Base-by-base conservation (phyloP, 306 rosid genomes). In the Vigna angularis region DNA sequence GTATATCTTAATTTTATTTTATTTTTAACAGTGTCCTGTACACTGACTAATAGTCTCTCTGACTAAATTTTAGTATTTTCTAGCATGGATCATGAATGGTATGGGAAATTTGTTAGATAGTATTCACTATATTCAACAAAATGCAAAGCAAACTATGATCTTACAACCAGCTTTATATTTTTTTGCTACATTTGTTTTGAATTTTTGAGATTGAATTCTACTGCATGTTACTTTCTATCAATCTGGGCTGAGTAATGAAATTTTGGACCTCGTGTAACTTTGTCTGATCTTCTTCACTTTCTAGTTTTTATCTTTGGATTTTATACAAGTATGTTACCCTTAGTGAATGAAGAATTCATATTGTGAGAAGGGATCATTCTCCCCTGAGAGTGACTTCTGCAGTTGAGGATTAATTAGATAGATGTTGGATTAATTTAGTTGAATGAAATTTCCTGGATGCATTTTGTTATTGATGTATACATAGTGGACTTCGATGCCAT, bases 401-500 rank as follows among this genome's bases (percentile, higher is more conserved):
- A 32, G 24, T 4, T 13, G 42, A 34, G 26, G 13, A n/a, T 63
- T 36, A 13, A 9, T 8, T 34, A 6, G 26, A 34, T 36, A 63
- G 26, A 36, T 63, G 48, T 36, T 36, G 48, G 69, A 63, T 15
- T 63, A 63, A 36, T 16, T n/a, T 28, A 9, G 69, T 63, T 63
- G 69, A 34, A 63, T 63, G 26, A 63, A n/a, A 16, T n/a, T 63
- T 36, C 69, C 16, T 34, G 47, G 48, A 63, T 36, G 9, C 48
- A 15, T 32, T 34, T 34, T 32, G 14, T 32, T 28, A 59, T 14
- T n/a, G 16, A 28, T 26, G 20, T 62, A 34, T 30, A 15, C 6
- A 12, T 61, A 15, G 12, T 30, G 44, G 3, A 15, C 20, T 30
- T 30, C 10, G 7, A 2, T 61, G n/a, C 9, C 14, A 15, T 61